Evolutionary conservation across 202 grass and related monocot genomes (phyloP).

Genomic region (Dendrocalamus latiflorus): DNA sequence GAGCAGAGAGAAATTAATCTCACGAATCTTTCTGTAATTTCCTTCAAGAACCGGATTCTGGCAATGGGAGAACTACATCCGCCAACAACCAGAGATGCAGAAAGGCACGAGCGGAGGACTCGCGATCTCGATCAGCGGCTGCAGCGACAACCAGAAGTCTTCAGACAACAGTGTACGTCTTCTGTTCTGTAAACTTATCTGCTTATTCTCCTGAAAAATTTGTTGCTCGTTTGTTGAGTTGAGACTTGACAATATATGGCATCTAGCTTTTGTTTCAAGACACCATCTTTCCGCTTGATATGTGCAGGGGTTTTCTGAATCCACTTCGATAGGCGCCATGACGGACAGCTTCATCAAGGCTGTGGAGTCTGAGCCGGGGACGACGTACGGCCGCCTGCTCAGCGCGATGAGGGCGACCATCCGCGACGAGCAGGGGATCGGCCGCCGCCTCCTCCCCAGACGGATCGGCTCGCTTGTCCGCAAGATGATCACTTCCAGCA

Average conservation of each 20-base stretch:
- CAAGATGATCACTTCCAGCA: slow-evolving; percentile 36
- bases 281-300: neutral
- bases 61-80: slow-evolving; percentile 66
- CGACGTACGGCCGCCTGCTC: slow-evolving; percentile 71
- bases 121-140: slow-evolving; percentile 86
- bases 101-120: slow-evolving; percentile 64
- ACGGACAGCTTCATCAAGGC: slow-evolving; percentile 86
- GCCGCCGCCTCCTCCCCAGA: slow-evolving; percentile 27
- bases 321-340: slow-evolving; percentile 65
- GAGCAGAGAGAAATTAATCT: neutral
- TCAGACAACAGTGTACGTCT: slow-evolving; percentile 43
- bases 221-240: neutral
- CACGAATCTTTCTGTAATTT: neutral
- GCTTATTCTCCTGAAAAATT: neutral
- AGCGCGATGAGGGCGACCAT: slow-evolving; percentile 60
- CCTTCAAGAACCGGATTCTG: slow-evolving; percentile 59
- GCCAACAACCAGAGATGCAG: neutral
- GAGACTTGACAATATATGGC: neutral
- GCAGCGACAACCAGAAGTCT: slow-evolving; percentile 74
- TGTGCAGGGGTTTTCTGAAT: slow-evolving; percentile 45
- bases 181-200: neutral
- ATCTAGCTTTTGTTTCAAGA: too few species aligned
- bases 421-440: slow-evolving; percentile 31
- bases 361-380: slow-evolving; percentile 48
- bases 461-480: slow-evolving; percentile 67